A percentile compares a stretch with the other conserved stretches of the same genome.
phyloP scores from a whole-genome alignment of 108 stramenopile genomes.

The Nitzschia putrida region DNA sequence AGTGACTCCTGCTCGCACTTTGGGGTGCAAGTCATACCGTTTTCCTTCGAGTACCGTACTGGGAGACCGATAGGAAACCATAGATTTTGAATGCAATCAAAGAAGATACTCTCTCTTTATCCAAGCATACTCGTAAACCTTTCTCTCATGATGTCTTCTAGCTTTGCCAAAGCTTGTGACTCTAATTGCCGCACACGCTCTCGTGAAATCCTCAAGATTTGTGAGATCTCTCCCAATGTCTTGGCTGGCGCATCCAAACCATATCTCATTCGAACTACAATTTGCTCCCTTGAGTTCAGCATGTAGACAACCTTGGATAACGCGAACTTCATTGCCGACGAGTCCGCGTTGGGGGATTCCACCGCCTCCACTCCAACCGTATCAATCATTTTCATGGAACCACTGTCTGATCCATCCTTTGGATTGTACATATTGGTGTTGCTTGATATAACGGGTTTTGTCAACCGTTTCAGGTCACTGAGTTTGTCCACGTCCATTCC shows the following conservation, averaged over 20 bases:
- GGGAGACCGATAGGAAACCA: too few species aligned
- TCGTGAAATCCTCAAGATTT: conserved; percentile 80
- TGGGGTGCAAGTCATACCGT: too few species aligned
- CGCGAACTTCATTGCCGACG: conserved; percentile 59
- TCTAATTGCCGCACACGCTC: conserved; percentile 97
- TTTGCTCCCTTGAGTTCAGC: conserved; percentile 86
- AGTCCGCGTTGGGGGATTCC: conserved; percentile 66
- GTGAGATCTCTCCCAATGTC: conserved; percentile 93
- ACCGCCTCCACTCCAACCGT: conserved; percentile 47
- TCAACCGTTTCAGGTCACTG: conserved; percentile 71
- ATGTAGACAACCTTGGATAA: conserved; percentile 87
- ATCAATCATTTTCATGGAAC: conserved; percentile 14
- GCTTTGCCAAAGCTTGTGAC: conserved; percentile 92
- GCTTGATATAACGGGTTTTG: conserved; percentile 75
- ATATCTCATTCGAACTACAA: conserved; percentile 93
- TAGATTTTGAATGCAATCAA: too few species aligned
- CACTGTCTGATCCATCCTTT: conserved; percentile 79
- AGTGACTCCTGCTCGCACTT: too few species aligned
- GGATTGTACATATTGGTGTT: conserved; percentile 69
- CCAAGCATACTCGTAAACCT: too few species aligned
- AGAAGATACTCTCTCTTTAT: too few species aligned
- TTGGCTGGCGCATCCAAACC: conserved; percentile 90
- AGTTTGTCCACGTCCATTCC: conserved; percentile 74
- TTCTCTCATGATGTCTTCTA: conserved; percentile 29
- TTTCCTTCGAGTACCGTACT: too few species aligned